Evolutionary conservation across 768 basidiomycete genomes (phyloP).

Genomic region (Termitomyces sp.): DNA sequence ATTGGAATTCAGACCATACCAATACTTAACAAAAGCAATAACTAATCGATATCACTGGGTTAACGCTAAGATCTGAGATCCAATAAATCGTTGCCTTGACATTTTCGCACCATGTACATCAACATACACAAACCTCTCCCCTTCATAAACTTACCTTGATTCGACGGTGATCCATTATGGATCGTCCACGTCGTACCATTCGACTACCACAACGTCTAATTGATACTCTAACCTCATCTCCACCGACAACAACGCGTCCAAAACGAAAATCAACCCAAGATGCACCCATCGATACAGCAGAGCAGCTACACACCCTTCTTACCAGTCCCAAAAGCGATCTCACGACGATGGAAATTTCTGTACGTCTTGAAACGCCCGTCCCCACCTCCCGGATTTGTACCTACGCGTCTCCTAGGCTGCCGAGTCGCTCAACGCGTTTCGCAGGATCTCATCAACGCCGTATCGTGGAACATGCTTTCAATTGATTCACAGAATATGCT

Average conservation of each 20-base stretch:
- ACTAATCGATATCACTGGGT: no score
- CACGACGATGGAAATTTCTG: conserved; percentile 38
- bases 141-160: neutral
- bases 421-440: conserved; percentile 21
- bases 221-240: neutral
- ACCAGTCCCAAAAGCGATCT: conserved; percentile 10
- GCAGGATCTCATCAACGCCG: conserved; percentile 44
- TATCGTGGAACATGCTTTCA: conserved; percentile 42
- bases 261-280: conserved; percentile 11
- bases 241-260: conserved; percentile 1
- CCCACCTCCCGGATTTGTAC: conserved; percentile 6
- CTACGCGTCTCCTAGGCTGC: conserved; percentile 7
- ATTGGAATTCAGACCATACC: no score
- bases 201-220: conserved; percentile 8
- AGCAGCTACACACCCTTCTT: conserved; percentile 9
- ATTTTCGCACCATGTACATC: no score
- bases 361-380: conserved; percentile 24
- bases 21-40: no score
- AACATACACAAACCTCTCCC: neutral
- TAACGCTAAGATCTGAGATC: no score
- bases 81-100: no score
- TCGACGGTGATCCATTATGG: conserved; percentile 5
- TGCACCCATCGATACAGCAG: conserved; percentile 2
- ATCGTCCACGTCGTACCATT: conserved; percentile 15
- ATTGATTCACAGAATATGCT: conserved; percentile 32